These are phyloP conservation scores for Phytophthora ramorum DNA, from an alignment of 352 stramenopile species.

Conservation along the genomic window DNA sequence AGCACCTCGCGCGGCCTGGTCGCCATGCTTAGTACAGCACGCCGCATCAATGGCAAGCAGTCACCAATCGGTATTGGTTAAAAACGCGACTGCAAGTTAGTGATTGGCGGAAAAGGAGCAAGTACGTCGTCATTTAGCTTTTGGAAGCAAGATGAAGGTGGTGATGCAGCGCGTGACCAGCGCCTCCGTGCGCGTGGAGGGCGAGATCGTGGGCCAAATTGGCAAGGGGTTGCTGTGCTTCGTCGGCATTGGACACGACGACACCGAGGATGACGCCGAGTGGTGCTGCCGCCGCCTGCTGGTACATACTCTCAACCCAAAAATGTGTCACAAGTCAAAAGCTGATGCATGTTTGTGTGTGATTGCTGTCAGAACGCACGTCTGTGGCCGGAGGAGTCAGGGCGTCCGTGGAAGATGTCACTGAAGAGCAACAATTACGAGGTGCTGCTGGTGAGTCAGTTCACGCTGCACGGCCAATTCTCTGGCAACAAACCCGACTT, in stretches of 20 bases:
- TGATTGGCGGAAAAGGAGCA: slow-evolving; percentile 16
- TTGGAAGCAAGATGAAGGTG: slow-evolving; percentile 58
- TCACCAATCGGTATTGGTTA: slow-evolving; percentile 20
- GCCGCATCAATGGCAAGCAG: slow-evolving; percentile 3
- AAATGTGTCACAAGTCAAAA: slow-evolving; percentile 9
- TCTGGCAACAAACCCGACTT: slow-evolving; percentile 89
- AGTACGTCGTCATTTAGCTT: slow-evolving; percentile 2
- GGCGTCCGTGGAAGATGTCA: slow-evolving; percentile 68
- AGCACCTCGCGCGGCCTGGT: slow-evolving; percentile 54
- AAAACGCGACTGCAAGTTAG: not conserved
- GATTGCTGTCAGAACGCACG: slow-evolving; percentile 67
- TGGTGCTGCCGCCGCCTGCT: slow-evolving; percentile 82
- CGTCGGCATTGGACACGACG: slow-evolving; percentile 76
- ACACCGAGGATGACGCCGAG: slow-evolving; percentile 85
- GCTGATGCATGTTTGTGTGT: not conserved
- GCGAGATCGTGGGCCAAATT: slow-evolving; percentile 77
- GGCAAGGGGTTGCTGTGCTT: slow-evolving; percentile 81
- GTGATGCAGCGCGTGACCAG: slow-evolving; percentile 86
- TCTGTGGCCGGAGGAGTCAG: slow-evolving; percentile 75
- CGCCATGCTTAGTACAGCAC: slow-evolving; percentile 12
- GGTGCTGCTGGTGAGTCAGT: slow-evolving; percentile 90
- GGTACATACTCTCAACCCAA: slow-evolving; percentile 35
- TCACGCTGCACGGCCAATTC: slow-evolving; percentile 86
- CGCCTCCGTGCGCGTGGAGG: slow-evolving; percentile 80
- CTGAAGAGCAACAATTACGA: slow-evolving; percentile 69